Percentiles rank a stretch among this genome's conserved stretches.
These are phyloP conservation scores for Pseudomicrostroma phylloplanum DNA, from an alignment of 1,284 basidiomycete genomes.

Conservation along the genomic window DNA sequence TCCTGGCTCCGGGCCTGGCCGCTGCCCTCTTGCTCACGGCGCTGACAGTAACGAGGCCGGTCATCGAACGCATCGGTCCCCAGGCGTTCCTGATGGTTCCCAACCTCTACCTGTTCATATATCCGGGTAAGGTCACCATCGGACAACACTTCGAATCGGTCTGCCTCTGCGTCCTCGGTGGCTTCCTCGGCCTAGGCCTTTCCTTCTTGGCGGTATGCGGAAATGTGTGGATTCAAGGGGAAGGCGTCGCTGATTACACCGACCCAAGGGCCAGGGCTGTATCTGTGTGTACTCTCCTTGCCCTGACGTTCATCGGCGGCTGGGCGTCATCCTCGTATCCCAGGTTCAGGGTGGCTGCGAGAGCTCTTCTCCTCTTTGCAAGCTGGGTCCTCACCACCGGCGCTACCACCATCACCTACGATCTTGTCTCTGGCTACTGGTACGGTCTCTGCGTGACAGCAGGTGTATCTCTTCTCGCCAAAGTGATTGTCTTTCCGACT, in stretches of 20 bases:
- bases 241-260: constrained; percentile 18
- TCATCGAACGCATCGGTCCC: constrained; percentile 19
- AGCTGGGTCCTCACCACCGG: constrained; percentile 33
- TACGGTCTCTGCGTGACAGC: constrained; percentile 32
- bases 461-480: constrained; percentile 24
- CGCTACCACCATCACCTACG: constrained; percentile 18
- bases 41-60: constrained; percentile 21
- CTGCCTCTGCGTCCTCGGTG: constrained; percentile 24
- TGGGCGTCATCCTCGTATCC: constrained; percentile 26
- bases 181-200: constrained; percentile 24
- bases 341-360: constrained; percentile 27
- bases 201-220: constrained; percentile 23
- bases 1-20: background rate
- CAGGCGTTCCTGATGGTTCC: constrained; percentile 21
- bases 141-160: constrained; percentile 33
- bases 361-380: constrained; percentile 28
- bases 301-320: constrained; percentile 26
- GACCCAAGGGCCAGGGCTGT: constrained; percentile 24
- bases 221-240: constrained; percentile 22
- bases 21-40: constrained; percentile 22
- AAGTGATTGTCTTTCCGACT: constrained; percentile 26
- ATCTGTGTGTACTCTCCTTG: constrained; percentile 27
- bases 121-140: constrained; percentile 23
- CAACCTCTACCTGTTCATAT: constrained; percentile 32
- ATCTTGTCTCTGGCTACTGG: constrained; percentile 32